phyloP scores from a whole-genome alignment of 768 basidiomycete genomes.

The Phylloporus sp. region DNA sequence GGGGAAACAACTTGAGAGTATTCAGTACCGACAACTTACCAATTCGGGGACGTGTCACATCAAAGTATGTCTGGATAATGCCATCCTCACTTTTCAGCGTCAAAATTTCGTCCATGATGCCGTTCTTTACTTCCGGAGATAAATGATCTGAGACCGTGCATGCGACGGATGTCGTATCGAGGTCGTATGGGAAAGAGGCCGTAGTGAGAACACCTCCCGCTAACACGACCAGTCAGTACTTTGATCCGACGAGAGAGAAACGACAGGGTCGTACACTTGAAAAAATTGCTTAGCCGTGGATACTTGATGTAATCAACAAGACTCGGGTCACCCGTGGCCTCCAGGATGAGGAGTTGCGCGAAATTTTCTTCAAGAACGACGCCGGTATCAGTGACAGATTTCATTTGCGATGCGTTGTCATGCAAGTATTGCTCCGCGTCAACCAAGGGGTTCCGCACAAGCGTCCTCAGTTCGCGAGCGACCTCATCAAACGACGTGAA shows the following conservation, averaged over 20 bases:
- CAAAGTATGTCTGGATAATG: conserved; percentile 20
- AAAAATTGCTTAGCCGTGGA: conserved; percentile 20
- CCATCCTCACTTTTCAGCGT: conserved; percentile 15
- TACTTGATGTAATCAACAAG: conserved; percentile 18
- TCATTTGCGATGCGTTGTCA: conserved; percentile 12
- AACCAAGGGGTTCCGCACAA: conserved; percentile 13
- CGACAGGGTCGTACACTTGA: conserved; percentile 7
- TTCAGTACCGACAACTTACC: conserved; percentile 7
- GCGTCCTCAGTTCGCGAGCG: conserved; percentile 8
- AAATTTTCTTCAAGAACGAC: conserved; percentile 19
- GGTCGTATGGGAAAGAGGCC: conserved; percentile 11
- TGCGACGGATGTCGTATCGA: conserved; percentile 19
- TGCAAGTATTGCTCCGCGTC: conserved; percentile 15
- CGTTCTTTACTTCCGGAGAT: conserved; percentile 13
- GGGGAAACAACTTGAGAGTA: neutral
- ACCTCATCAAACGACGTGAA: conserved; percentile 17
- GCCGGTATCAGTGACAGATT: conserved; percentile 13
- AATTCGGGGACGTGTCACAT: conserved; percentile 17
- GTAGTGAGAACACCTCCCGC: conserved; percentile 9
- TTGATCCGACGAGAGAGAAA: neutral
- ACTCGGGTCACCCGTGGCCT: conserved; percentile 13
- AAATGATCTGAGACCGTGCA: conserved; percentile 16
- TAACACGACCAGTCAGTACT: conserved; percentile 1
- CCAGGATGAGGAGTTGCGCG: conserved; percentile 18
- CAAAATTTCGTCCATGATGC: conserved; percentile 21